phyloP scores from a whole-genome alignment of 352 stramenopile species.

The Phytophthora hibernalis region DNA sequence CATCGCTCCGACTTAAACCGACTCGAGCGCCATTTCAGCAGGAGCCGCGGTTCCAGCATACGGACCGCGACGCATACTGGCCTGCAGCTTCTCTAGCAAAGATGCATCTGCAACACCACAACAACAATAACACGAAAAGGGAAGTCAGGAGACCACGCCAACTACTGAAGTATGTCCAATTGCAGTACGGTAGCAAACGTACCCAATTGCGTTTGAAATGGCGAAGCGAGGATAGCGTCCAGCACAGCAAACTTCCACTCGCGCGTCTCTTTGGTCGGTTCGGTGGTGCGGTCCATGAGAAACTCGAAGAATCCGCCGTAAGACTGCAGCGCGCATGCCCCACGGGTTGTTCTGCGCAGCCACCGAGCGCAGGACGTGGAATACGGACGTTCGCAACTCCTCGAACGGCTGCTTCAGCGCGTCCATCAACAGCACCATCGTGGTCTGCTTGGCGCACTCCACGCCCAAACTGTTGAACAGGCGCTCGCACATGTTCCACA shows the following conservation, averaged over 20 bases:
- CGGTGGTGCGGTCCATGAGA: constrained; percentile 79
- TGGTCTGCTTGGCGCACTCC: constrained; percentile 60
- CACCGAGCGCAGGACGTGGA: constrained; percentile 79
- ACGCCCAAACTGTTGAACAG: constrained; percentile 72
- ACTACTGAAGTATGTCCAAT: constrained; percentile 6
- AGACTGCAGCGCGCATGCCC: constrained; percentile 69
- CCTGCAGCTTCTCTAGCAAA: constrained; percentile 64
- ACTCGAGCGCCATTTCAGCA: constrained; percentile 71
- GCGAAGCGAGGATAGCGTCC: constrained; percentile 78
- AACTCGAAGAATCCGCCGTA: constrained; percentile 90
- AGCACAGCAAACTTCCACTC: constrained; percentile 91
- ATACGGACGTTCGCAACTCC: constrained; percentile 79
- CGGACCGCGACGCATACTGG: constrained; percentile 63
- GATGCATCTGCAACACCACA: constrained; percentile 49
- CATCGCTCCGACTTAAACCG: constrained; percentile 36
- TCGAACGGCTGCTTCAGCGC: constrained; percentile 87
- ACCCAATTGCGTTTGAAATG: constrained; percentile 67
- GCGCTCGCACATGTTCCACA: constrained; percentile 73
- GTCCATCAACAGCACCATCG: constrained; percentile 75
- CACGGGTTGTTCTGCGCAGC: constrained; percentile 83
- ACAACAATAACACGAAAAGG: constrained; percentile 32
- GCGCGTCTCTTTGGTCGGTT: constrained; percentile 83
- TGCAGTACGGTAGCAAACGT: constrained; percentile 27
- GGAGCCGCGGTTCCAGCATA: constrained; percentile 58
- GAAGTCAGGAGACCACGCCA: constrained; percentile 24